Percentiles rank a stretch among this genome's conserved stretches.
These are phyloP conservation scores for Eucalyptus polyanthemos DNA, from an alignment of 345 rosid genomes.

Conservation along the genomic window DNA sequence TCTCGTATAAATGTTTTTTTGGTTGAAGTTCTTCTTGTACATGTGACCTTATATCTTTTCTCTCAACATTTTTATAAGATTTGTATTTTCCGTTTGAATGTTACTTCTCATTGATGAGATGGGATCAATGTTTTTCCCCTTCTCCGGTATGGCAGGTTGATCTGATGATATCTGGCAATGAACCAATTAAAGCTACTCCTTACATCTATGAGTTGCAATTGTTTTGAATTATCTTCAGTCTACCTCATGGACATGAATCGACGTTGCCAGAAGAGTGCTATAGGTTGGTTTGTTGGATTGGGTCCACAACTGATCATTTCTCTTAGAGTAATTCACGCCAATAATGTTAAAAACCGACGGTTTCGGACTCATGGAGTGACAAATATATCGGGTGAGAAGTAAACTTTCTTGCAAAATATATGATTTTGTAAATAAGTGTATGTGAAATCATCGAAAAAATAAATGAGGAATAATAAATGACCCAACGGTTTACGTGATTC, in stretches of 20 bases:
- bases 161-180: slow-evolving; percentile 73
- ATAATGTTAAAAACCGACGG: too few species aligned
- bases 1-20: neutral
- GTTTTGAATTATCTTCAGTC: slow-evolving; percentile 51
- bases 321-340: too few species aligned
- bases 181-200: slow-evolving; percentile 20
- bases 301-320: too few species aligned
- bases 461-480: too few species aligned
- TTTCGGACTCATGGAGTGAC: too few species aligned
- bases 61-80: neutral
- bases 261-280: slow-evolving; percentile 38
- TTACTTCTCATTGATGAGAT: neutral
- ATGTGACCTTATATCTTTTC: neutral
- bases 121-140: too few species aligned
- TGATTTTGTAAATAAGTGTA: too few species aligned
- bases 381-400: too few species aligned
- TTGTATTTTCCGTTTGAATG: neutral
- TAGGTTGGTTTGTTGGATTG: slow-evolving; percentile 16
- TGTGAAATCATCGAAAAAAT: too few species aligned
- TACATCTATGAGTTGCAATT: slow-evolving; percentile 6
- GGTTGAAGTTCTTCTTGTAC: too few species aligned
- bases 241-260: slow-evolving; percentile 46
- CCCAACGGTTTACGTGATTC: too few species aligned
- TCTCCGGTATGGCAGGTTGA: slow-evolving; percentile 44
- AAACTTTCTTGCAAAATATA: too few species aligned